Base-by-base conservation (phyloP, 2,329 filamentous ascomycete species). In the Fusarium nygamai region DNA sequence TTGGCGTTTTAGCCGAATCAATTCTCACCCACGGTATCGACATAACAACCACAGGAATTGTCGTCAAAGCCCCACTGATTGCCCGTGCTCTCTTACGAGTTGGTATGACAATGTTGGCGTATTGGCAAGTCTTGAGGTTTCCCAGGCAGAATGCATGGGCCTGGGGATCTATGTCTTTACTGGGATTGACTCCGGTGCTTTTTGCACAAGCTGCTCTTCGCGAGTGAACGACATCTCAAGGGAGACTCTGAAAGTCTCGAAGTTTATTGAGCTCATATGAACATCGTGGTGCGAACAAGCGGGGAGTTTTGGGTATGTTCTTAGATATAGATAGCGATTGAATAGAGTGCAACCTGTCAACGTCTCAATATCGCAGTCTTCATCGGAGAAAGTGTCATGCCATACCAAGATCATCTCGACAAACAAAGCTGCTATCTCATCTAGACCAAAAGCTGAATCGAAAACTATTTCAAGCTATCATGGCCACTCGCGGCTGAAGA, bases 131-230 rank as follows among this genome's bases (percentile, higher is more conserved):
- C 5, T 51, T 71, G 14, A 60, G 20, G 17, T 69, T 61, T 14
- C 68, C 68, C 3, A 56, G 68, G 24, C 43, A 64, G 13, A 71
- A 64, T 19, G 27, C 48, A 2, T 69, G 53, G 64, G 68, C 68
- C 6, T 71, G 68, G 68, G 68, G 68, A 10, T 53, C 39, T 6
- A 61, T 71, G 68, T 71, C 68, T 3, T 29, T 71, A 3, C 33
- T 69, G 34, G 68, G 68, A 0, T 44, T 71, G 16, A 39, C 47
- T 33, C 68, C 68, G 4, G 68, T 64, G 7, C 22, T 71, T 1
- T 64, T 71, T 48, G 64, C 64, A 22, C 68, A 71, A 38, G 68
- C 59, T 27, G 31, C 59, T 0, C 46, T 71, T 16, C 36, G 48
- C 2, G 48, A 29, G 16, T 67, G 13, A 59, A 34, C 1, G 4